A percentile compares a stretch with the other conserved stretches of the same genome.
Conservation (phyloP, 2,329 filamentous ascomycete species). For the Myriosclerotinia curreyana region DNA sequence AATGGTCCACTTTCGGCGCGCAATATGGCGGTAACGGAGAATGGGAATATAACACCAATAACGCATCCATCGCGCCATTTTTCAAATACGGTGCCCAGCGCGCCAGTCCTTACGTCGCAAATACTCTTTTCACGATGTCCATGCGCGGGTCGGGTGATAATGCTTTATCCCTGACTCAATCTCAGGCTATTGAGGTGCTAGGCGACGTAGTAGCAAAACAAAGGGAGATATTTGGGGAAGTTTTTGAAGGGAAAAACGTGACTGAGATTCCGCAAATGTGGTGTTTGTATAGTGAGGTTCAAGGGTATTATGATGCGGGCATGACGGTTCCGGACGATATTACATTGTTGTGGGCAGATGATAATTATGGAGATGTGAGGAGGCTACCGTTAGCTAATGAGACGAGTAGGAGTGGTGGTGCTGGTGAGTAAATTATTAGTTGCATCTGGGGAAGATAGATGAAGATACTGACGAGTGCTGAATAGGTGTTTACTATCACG, state of each 20-base stretch:
- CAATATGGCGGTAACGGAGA: conserved; percentile 47
- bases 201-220: conserved; percentile 60
- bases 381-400: conserved; percentile 60
- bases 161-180: conserved; percentile 53
- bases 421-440: conserved; percentile 43
- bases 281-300: conserved; percentile 74
- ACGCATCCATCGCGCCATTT: conserved; percentile 64
- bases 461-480: background rate
- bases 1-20: conserved; percentile 46
- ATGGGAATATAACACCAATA: conserved; percentile 70
- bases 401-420: conserved; percentile 56
- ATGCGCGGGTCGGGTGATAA: conserved; percentile 72
- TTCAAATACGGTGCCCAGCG: conserved; percentile 65
- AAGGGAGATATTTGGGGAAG: conserved; percentile 54
- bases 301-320: conserved; percentile 64
- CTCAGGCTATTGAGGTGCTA: conserved; percentile 55
- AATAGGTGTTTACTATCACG: conserved; percentile 56
- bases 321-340: conserved; percentile 64
- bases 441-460: background rate
- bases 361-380: conserved; percentile 66
- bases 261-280: conserved; percentile 61
- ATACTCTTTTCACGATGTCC: conserved; percentile 62
- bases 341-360: conserved; percentile 66
- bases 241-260: conserved; percentile 48
- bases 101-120: conserved; percentile 62